Conservation (phyloP, 495 filamentous ascomycete species). For the Pseudomonodictys pantanalensis region DNA sequence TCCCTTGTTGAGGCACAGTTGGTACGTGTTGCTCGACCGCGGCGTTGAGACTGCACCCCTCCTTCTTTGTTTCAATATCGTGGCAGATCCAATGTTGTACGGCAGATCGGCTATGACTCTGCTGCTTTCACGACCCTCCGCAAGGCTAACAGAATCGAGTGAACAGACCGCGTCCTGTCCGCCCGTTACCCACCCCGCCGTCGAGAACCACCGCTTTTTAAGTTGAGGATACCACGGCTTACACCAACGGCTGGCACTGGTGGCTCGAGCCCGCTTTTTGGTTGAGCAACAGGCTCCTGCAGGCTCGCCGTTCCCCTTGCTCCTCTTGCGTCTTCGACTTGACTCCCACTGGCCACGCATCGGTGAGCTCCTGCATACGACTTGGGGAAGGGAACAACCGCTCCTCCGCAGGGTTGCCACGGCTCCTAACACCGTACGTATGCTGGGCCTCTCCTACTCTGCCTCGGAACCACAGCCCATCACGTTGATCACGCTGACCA, state of each 20-base stretch:
- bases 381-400: conserved; percentile 15
- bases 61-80: conserved; percentile 30
- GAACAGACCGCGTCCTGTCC: conserved; percentile 9
- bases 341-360: conserved; percentile 13
- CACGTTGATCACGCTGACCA: conserved; percentile 18
- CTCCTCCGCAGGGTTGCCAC: conserved; percentile 13
- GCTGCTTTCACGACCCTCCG: conserved; percentile 14
- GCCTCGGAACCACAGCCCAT: background rate
- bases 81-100: conserved; percentile 32
- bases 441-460: conserved; percentile 7
- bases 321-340: background rate
- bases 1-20: conserved; percentile 26
- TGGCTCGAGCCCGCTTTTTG: conserved; percentile 17
- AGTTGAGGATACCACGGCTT: conserved; percentile 3
- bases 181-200: background rate
- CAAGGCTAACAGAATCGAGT: conserved; percentile 20
- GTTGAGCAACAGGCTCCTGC: conserved; percentile 24
- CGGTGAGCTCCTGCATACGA: conserved; percentile 17
- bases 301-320: conserved; percentile 11
- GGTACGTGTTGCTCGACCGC: conserved; percentile 24
- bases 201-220: background rate
- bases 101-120: conserved; percentile 16
- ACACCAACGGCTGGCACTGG: conserved; percentile 8
- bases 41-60: conserved; percentile 17
- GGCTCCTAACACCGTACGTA: conserved; percentile 29